Evolutionary conservation across 2,329 filamentous ascomycete genomes (phyloP).

Genomic region (Fusarium succisae): DNA sequence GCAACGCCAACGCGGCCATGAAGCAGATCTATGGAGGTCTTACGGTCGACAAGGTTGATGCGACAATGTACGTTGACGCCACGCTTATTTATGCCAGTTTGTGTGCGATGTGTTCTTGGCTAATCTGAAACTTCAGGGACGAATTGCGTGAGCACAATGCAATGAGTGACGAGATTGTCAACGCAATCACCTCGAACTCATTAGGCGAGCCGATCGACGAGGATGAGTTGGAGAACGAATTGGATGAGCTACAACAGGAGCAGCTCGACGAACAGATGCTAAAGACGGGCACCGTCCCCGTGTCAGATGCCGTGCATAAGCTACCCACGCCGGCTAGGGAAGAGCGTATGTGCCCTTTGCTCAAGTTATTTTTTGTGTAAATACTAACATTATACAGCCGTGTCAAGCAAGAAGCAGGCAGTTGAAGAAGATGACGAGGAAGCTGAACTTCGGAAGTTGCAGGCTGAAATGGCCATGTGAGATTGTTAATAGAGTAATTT

Average conservation of each 20-base stretch:
- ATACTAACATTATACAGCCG: conserved; percentile 41
- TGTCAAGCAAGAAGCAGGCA: conserved; percentile 52
- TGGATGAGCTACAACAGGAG: conserved; percentile 90
- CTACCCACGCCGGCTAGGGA: conserved; percentile 79
- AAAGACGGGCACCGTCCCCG: conserved; percentile 84
- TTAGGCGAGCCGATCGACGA: conserved; percentile 81
- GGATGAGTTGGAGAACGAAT: conserved; percentile 82
- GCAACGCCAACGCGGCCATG: conserved; percentile 90
- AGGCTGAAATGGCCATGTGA: conserved; percentile 97
- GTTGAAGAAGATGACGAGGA: conserved; percentile 92
- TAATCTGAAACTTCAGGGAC: conserved; percentile 71
- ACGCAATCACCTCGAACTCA: conserved; percentile 79
- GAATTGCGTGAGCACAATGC: conserved; percentile 90
- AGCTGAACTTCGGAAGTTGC: conserved; percentile 89
- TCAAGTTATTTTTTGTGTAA: not conserved
- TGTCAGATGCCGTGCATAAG: conserved; percentile 78
- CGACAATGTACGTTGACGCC: conserved; percentile 79
- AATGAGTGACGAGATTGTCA: conserved; percentile 91
- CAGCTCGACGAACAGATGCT: conserved; percentile 94
- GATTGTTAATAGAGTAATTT: conserved; percentile 10
- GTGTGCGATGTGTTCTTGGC: conserved; percentile 24
- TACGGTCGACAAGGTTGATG: conserved; percentile 93
- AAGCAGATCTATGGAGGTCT: conserved; percentile 90
- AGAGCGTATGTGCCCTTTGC: conserved; percentile 70
- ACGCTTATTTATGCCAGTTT: not conserved